Evolutionary conservation across 1,139 yeast species (phyloP).

Genomic region (Kodamaea ohmeri): DNA sequence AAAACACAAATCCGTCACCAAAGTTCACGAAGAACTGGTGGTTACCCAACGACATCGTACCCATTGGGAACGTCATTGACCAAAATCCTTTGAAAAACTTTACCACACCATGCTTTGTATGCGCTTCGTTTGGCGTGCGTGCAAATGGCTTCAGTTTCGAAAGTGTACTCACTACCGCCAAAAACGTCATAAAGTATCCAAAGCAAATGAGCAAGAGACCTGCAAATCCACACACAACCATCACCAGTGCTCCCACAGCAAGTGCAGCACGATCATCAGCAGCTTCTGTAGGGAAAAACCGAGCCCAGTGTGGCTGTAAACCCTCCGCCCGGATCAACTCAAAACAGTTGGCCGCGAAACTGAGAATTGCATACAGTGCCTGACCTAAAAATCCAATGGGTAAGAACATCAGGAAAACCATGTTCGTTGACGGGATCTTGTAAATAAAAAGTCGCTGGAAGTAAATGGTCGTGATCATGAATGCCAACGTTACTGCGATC

Average conservation of each 20-base stretch:
- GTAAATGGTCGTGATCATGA: slow-evolving; percentile 52
- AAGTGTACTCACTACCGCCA: slow-evolving; percentile 20
- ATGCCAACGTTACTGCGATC: slow-evolving; percentile 61
- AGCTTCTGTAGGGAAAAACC: slow-evolving; percentile 7
- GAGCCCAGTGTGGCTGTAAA: slow-evolving; percentile 10
- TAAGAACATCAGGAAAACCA: slow-evolving; percentile 54
- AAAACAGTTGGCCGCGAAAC: slow-evolving; percentile 48
- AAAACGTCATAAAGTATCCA: slow-evolving; percentile 24
- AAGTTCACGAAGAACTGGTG: slow-evolving; percentile 45
- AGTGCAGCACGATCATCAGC: slow-evolving; percentile 6
- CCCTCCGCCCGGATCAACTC: slow-evolving; percentile 14
- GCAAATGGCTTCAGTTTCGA: slow-evolving; percentile 24
- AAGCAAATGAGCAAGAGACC: slow-evolving; percentile 19
- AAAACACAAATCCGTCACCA: slow-evolving; percentile 45
- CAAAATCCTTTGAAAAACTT: slow-evolving; percentile 66
- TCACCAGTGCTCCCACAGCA: slow-evolving; percentile 20
- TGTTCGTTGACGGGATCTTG: slow-evolving; percentile 52
- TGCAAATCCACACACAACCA: slow-evolving; percentile 22
- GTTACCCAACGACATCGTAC: slow-evolving; percentile 71
- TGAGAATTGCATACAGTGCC: slow-evolving; percentile 66
- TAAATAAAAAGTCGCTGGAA: slow-evolving; percentile 55
- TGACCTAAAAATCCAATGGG: slow-evolving; percentile 74
- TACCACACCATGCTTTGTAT: slow-evolving; percentile 26
- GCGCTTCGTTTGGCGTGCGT: slow-evolving; percentile 16
- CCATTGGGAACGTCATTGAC: slow-evolving; percentile 89